Evolutionary conservation across 176 grass and related monocot species (phyloP), one percentile per base, ranked within the genome.

Genomic region (Eragrostis curvula): DNA sequence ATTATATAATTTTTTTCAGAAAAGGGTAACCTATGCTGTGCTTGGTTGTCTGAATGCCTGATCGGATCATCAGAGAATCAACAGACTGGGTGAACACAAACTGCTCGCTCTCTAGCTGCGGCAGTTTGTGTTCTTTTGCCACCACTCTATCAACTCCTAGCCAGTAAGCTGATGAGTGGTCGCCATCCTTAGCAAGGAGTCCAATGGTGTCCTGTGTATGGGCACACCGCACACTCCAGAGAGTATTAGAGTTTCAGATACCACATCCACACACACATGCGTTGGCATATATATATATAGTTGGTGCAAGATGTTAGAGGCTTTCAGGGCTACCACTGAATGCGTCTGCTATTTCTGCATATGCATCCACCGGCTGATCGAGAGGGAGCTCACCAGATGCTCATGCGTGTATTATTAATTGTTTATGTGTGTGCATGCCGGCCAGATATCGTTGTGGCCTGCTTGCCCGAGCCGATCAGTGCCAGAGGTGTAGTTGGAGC

Each of bases 111-210:
- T 16, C 39, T 20, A 68, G 39, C 44, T 65, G 60, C 43, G 21
- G 12, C 24, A 29, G 30, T 15, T 16, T 53, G 50, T 64, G 29
- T 21, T 83, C 23, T 15, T 9, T 20, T 29, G n/a, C 30, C 32
- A 12, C 43, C 17, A 18, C 9, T n/a, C 17, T 21, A 32, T 32
- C 47, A 20, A 20, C 39, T 58, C 62, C n/a, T 47, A 75, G 23
- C 36, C 21, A 71, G 55, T 61, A 52, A 74, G 62, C 56, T 80
- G 81, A 88, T 71, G 86, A 89, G 56, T 72, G 81, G 86, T 93
- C 91, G 89, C 89, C 83, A 89, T 93, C 91, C 74, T 21, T 70
- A 86, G 62, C 29, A 32, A 15, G 81, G 59, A 74, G 28, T 79
- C 81, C 86, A 89, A 80, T 20, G 81, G 76, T 75, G 70, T 80